These are phyloP conservation scores for Acrasis kona DNA, from an alignment of 78 protist species.

Conservation along the genomic window DNA sequence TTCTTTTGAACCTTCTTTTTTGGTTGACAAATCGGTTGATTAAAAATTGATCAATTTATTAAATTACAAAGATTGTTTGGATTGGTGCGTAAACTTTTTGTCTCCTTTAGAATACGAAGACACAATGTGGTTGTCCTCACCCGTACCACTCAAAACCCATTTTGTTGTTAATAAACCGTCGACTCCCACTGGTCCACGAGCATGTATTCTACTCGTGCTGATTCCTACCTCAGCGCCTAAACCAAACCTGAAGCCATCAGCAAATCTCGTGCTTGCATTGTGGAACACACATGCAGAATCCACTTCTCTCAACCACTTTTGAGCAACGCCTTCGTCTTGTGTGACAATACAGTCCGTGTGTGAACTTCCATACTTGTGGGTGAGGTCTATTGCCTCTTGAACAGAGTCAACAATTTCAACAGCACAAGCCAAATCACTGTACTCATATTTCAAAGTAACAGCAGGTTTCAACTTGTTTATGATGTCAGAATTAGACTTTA, in stretches of 20 bases:
- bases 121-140: no score
- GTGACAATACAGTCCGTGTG: conserved; percentile 84
- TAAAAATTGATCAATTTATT: no score
- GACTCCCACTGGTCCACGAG: conserved; percentile 65
- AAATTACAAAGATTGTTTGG: no score
- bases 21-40: no score
- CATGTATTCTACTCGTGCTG: conserved; percentile 35
- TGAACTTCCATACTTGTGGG: conserved; percentile 40
- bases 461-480: not conserved
- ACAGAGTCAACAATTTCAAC: conserved; percentile 30
- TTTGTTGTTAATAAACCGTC: conserved; percentile 36
- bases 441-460: not conserved
- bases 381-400: conserved; percentile 60
- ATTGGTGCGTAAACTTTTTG: no score
- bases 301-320: conserved; percentile 31
- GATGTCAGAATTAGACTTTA: not conserved
- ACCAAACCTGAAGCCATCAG: conserved; percentile 60
- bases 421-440: not conserved
- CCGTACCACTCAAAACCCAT: not conserved
- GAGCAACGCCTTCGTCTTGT: conserved; percentile 7
- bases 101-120: no score
- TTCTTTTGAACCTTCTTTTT: no score
- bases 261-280: conserved; percentile 55
- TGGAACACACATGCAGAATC: conserved; percentile 75
- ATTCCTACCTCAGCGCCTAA: conserved; percentile 68